Base-by-base conservation (phyloP, 2,329 filamentous ascomycete genomes). In the Nannizziopsis barbatae region DNA sequence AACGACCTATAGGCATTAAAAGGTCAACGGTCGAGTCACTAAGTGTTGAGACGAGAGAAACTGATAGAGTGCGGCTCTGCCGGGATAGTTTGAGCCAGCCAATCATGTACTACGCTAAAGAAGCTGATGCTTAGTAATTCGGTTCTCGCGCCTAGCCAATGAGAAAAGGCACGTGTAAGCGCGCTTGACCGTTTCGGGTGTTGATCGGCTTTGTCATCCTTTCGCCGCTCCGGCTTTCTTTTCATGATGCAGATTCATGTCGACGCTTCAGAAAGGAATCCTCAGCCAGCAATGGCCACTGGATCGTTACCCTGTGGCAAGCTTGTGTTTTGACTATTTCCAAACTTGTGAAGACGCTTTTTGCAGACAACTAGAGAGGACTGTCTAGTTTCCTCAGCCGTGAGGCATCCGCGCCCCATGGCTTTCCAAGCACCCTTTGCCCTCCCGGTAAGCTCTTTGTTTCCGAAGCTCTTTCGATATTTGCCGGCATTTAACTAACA, bases 341-440 rank as follows among this genome's bases (percentile, higher is more conserved):
- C n/a, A n/a, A n/a, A 17, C 27, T 43, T 17, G 6, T 43, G n/a
- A 9, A 43, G 11, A 2, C 17, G 46, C 27, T 15, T 41, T 32
- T 22, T 20, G 11, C 2, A 27, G n/a, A 31, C 10, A 36, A 7
- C 18, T 17, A 18, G 27, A n/a, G 36, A 42, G 47, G 45, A 31
- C 43, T 30, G 18, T 36, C 35, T 5, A 32, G 27, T 33, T 27
- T 18, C 17, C 15, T 38, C n/a, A 35, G 45, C 38, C 38, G 45
- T 47, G 45, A 42, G 45, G 45, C 45, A 27, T 47, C 32, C n/a
- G 27, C 10, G 14, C 44, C 58, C 68, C 52, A 76, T 75, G 74
- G 72, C 73, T 60, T 73, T 75, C 57, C 71, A 73, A 61, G 64
- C 68, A 56, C 66, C 72, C 54, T 61, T 71, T 56, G 65, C 65